These are phyloP conservation scores for Kwoniella shivajii DNA, from an alignment of 1,284 basidiomycete genomes.

Conservation along the genomic window DNA sequence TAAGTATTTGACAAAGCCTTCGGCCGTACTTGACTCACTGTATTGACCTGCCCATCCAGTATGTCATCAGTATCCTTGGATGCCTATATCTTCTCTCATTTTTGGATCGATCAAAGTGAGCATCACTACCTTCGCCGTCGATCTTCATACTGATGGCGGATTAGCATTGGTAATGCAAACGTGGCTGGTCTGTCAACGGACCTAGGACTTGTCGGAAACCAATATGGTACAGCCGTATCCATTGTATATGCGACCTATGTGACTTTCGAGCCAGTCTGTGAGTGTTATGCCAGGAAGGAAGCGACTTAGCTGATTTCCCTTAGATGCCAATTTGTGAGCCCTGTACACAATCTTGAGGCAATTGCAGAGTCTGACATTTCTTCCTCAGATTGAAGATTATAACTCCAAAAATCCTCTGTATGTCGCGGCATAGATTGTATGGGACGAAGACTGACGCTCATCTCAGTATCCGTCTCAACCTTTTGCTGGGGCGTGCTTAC, in stretches of 20 bases:
- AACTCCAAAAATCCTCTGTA: constrained; percentile 28
- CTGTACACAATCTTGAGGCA: no score
- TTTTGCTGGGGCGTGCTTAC: constrained; percentile 27
- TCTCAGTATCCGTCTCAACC: constrained; percentile 27
- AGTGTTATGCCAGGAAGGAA: background rate
- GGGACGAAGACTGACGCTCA: background rate
- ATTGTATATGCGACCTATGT: constrained; percentile 34
- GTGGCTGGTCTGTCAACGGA: constrained; percentile 4
- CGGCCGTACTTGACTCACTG: no score
- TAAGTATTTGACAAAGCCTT: no score
- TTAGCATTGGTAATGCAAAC: background rate
- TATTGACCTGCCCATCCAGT: no score
- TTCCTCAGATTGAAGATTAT: constrained; percentile 36
- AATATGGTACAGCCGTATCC: constrained; percentile 24
- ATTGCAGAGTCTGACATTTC: constrained; percentile 22
- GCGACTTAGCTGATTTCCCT: background rate
- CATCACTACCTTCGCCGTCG: background rate
- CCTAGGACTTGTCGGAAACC: constrained; percentile 16
- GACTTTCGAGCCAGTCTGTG: constrained; percentile 32
- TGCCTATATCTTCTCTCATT: background rate
- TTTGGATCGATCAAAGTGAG: constrained; percentile 1
- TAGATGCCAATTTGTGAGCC: background rate
- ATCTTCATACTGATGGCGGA: background rate
- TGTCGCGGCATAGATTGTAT: constrained; percentile 1
- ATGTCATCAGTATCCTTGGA: constrained; percentile 29